These are phyloP conservation scores for Epichloe gansuensis DNA, from an alignment of 2,329 filamentous ascomycete species.

Conservation along the genomic window DNA sequence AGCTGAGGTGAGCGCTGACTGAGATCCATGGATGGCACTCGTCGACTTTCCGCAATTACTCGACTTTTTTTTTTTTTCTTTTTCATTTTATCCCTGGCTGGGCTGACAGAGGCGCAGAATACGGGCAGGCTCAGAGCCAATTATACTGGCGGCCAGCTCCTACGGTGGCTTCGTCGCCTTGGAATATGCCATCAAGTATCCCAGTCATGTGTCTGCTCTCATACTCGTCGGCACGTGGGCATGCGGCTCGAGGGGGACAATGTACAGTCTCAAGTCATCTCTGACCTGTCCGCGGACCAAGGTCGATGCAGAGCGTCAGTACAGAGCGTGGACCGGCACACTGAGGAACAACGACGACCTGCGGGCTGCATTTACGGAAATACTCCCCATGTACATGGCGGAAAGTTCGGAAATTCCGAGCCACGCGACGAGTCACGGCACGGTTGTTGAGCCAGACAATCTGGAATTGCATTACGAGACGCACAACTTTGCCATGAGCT, in stretches of 20 bases:
- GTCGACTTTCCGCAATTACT: background rate
- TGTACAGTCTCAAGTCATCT: conserved; percentile 8
- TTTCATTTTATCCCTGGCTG: background rate
- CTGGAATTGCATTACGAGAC: conserved; percentile 11
- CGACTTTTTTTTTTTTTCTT: background rate
- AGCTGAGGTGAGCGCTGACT: conserved; percentile 10
- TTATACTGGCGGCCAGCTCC: conserved; percentile 14
- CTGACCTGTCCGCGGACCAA: conserved; percentile 8
- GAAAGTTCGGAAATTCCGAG: background rate
- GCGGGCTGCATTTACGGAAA: conserved; percentile 8
- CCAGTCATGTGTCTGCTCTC: conserved; percentile 10
- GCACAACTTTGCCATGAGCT: conserved; percentile 13
- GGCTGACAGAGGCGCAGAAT: conserved; percentile 4
- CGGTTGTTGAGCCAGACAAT: background rate
- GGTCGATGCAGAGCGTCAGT: conserved; percentile 10
- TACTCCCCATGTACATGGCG: conserved; percentile 10
- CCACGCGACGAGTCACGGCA: background rate
- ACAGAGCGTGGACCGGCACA: conserved; percentile 11
- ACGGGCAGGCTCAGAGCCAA: conserved; percentile 11
- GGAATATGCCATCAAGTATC: conserved; percentile 12
- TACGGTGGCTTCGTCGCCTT: conserved; percentile 14
- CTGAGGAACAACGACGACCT: conserved; percentile 10
- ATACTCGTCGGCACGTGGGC: conserved; percentile 14
- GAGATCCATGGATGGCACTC: background rate
- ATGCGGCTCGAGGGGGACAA: conserved; percentile 6